These are phyloP conservation scores for Triticum urartu DNA, from an alignment of 176 grass and related monocot genomes.

Conservation along the genomic window DNA sequence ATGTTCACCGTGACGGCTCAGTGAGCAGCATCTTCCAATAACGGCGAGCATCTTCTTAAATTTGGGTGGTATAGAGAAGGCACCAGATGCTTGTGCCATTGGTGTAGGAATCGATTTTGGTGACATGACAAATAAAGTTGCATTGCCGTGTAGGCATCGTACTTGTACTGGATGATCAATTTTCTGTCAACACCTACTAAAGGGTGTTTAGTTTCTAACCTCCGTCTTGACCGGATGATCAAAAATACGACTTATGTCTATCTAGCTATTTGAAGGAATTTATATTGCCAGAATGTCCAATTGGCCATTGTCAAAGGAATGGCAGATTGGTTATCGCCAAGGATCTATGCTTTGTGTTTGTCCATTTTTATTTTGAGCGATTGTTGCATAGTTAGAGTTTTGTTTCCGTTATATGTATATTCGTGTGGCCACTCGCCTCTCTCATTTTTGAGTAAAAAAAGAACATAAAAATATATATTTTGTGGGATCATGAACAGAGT, in stretches of 20 bases:
- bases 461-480: not conserved
- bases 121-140: conserved; percentile 29
- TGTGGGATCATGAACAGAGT: not conserved
- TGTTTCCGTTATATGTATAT: not conserved
- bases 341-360: not conserved
- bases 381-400: not conserved
- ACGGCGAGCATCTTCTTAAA: not conserved
- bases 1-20: conserved; percentile 72
- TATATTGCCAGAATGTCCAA: not conserved
- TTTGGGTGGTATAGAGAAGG: conserved; percentile 32
- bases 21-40: conserved; percentile 81
- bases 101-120: conserved; percentile 28
- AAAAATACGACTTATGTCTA: not conserved
- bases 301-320: not conserved
- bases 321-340: not conserved
- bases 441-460: not conserved
- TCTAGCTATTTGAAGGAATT: not conserved
- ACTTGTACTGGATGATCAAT: not conserved
- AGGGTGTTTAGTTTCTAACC: not conserved
- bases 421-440: not conserved
- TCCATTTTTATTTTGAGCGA: not conserved
- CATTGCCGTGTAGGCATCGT: not conserved
- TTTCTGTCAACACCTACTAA: not conserved
- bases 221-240: not conserved
- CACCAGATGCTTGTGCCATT: conserved; percentile 22